These are phyloP conservation scores for Gossypium trilobum DNA, from an alignment of 441 rosid species.

Conservation along the genomic window DNA sequence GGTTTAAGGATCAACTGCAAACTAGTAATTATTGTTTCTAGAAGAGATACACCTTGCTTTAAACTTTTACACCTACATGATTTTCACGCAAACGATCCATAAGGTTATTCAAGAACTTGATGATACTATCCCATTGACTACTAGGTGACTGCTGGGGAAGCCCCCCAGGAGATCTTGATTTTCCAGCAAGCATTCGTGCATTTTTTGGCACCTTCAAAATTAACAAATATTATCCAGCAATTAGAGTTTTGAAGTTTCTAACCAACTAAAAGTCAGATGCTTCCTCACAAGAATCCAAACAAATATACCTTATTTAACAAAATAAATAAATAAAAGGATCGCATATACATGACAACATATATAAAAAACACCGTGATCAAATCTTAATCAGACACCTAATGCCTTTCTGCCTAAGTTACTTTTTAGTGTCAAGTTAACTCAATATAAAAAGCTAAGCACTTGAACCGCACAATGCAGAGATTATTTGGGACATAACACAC, in stretches of 20 bases:
- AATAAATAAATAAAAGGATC: background rate
- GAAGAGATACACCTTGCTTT: background rate
- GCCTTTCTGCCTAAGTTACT: background rate
- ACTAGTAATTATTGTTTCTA: background rate
- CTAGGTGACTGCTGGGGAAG: conserved; percentile 49
- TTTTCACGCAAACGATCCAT: conserved; percentile 65
- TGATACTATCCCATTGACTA: conserved; percentile 89
- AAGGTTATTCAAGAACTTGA: conserved; percentile 84
- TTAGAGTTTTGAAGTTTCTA: conserved; percentile 6
- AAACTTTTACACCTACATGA: conserved; percentile 50
- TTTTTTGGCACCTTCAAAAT: conserved; percentile 69
- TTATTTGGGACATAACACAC: background rate
- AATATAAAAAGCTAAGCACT: background rate
- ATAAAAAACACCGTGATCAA: background rate
- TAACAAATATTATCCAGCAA: conserved; percentile 1
- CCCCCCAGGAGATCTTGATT: conserved; percentile 67
- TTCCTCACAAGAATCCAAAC: background rate
- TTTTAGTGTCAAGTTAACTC: background rate
- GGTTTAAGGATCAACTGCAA: background rate
- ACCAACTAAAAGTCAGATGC: background rate
- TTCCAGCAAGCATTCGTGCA: conserved; percentile 62
- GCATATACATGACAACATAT: background rate
- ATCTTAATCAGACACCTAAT: background rate
- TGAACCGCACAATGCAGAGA: background rate
- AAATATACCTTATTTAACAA: background rate